Conservation (phyloP, 176 grass and related monocot species). For the Miscanthus lutarioriparius region DNA sequence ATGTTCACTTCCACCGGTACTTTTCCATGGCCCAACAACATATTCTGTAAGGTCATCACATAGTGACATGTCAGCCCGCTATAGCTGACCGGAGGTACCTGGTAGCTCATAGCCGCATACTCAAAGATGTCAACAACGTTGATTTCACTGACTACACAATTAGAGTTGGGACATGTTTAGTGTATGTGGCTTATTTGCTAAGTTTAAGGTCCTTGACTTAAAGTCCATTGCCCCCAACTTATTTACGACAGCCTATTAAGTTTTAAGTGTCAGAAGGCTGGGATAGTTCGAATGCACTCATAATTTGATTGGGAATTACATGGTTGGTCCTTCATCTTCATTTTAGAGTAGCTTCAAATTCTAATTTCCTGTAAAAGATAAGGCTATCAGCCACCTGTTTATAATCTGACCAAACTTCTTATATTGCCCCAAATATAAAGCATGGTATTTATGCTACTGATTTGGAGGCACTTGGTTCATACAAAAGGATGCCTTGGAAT, state of each 20-base stretch:
- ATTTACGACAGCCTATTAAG: neutral
- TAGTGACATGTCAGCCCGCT: neutral
- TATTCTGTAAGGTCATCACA: neutral
- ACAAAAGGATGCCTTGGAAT: conserved; percentile 2
- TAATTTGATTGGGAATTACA: neutral
- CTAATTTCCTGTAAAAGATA: neutral
- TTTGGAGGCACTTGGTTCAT: neutral
- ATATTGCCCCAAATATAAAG: neutral
- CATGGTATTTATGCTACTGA: neutral
- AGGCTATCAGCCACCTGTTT: neutral
- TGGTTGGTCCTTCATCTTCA: neutral
- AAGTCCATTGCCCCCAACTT: neutral
- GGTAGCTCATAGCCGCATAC: neutral
- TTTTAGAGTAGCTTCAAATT: neutral
- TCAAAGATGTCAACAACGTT: neutral
- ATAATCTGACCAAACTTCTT: neutral
- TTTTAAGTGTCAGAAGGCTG: neutral
- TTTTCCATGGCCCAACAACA: neutral
- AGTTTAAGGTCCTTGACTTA: neutral
- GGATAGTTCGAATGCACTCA: neutral
- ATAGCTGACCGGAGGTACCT: neutral
- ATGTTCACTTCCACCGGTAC: neutral
- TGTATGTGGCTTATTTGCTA: neutral
- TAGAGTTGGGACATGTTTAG: neutral
- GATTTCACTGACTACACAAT: neutral